Conservation (phyloP, 2,329 filamentous ascomycete genomes). For the Sphaceloma murrayae region DNA sequence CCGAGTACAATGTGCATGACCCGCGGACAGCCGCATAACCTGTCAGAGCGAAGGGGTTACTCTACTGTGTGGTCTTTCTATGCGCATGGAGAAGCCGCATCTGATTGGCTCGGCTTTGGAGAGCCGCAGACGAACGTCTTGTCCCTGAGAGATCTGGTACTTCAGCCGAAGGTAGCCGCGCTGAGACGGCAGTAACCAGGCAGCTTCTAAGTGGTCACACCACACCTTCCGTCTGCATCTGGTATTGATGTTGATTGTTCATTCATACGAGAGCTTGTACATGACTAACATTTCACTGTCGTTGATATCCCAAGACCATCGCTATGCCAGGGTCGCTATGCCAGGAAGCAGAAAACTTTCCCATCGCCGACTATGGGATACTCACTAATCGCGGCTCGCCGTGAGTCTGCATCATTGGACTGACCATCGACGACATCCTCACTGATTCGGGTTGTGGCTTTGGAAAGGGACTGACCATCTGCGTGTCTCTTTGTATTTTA, state of each 20-base stretch:
- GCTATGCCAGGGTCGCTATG: not conserved
- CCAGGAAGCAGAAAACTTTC: not conserved
- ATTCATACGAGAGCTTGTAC: too few relatives aligned
- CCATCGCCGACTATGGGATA: not conserved
- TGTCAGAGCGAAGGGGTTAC: not conserved
- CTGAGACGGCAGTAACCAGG: not conserved
- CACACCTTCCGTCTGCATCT: too few relatives aligned
- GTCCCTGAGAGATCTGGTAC: too few relatives aligned
- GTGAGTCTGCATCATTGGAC: conserved; percentile 1
- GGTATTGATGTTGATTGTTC: too few relatives aligned
- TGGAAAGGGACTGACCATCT: not conserved
- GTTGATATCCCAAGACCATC: not conserved
- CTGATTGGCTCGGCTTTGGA: not conserved
- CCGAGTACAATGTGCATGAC: not conserved
- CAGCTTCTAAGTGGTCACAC: not conserved
- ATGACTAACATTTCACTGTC: too few relatives aligned
- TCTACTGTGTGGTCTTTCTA: too few relatives aligned
- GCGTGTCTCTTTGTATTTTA: conserved; percentile 35
- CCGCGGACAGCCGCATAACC: not conserved
- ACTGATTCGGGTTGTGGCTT: not conserved
- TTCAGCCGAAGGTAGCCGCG: conserved; percentile 8
- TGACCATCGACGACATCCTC: not conserved
- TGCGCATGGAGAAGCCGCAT: conserved; percentile 1
- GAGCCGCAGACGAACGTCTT: conserved; percentile 4
- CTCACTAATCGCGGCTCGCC: conserved; percentile 2